Base-by-base conservation (phyloP, 805 yeast species). In the Saccharomycopsis amapae region DNA sequence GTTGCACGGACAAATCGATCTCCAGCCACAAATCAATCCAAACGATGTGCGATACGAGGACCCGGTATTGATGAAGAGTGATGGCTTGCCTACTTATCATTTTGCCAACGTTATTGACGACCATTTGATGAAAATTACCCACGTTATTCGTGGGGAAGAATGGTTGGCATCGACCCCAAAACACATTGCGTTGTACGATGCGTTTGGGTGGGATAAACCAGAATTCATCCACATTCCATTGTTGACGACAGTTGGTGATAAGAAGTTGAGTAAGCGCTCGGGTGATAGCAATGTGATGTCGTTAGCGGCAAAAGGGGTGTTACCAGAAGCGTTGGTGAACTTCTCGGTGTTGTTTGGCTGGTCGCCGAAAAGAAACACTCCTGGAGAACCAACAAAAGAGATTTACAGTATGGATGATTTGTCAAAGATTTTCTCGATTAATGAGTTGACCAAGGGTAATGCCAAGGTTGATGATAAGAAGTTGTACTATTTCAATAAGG, bases 91-190 rank as follows among this genome's bases (percentile, higher is more conserved):
- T 22, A 93, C 99, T 0, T 93, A 93, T 56, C 99, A 93, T 63
- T 81, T 93, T 58, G 98, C 98, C 13, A 90, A 86, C 57, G 96
- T 93, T 5, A 76, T 93, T 2, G 99, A 93, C 59, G 99, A 93
- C 60, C 94, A 89, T 60, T 65, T 85, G 39, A 93, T 93, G 98
- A 62, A 78, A 38, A 84, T 93, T 37, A 85, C 96, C 0, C 97
- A 93, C 62, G 98, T 93, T 6, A 79, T 93, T 4, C 71, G 99
- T 54, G 99, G 99, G 28, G 98, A 93, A 58, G 98, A 93, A 62
- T 93, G 99, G 98, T 66, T 93, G 9, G 84, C 95, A 1, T 86
- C 97, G 0, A 93, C 98, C 0, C 96, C 97, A 2, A 90, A 89
- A 56, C 98, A 93, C 58, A 71, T 88, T 38, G 90, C 96, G 0